Base-by-base conservation (phyloP, 495 filamentous ascomycete genomes). In the Choiromyces venosus region DNA sequence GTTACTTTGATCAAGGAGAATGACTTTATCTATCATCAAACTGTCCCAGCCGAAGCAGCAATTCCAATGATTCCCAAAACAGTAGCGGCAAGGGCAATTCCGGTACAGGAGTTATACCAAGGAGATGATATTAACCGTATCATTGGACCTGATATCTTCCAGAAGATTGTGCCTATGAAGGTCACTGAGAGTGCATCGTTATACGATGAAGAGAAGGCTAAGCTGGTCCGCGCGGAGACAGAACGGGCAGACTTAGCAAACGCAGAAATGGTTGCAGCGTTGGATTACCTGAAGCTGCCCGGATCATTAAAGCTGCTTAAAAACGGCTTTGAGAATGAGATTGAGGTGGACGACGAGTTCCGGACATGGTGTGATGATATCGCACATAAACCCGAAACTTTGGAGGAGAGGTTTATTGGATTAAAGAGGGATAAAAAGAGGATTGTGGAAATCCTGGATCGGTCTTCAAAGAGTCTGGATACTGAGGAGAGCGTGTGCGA, bases 151-250 rank as follows among this genome's bases (percentile, higher is more conserved):
- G 96, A 98, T 83, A 91, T 99, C 71, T 99, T 99, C 84, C 89
- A 95, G 72, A 96, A 94, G 80, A 95, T 99, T 70, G 93, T 98
- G 16, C 95, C 95, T 2, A 92, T 97, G 86, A 91, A 92, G 9
- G 94, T 99, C 10, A 99, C 95, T 7, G 94, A 99, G 82, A 95
- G 93, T 40, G 95, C 95, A 38, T 97, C 94, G 82, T 84, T 98
- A 76, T 99, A 99, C 81, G 95, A 98, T 80, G 95, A 99, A 83
- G 95, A 99, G 82, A 99, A 98, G 82, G 95, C 96, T 29, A 98
- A 98, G 83, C 84, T 99, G 46, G 89, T 97, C 39, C 88, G 95
- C 39, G 96, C 95, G 2, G 95, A 99, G 82, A 93, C 92, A 2
- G 95, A 98, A 82, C 90, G 91, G 74, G 93, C 95, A 9, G 93